Evolutionary conservation across 495 filamentous ascomycete species (phyloP).

Genomic region (Xylaria castorea): DNA sequence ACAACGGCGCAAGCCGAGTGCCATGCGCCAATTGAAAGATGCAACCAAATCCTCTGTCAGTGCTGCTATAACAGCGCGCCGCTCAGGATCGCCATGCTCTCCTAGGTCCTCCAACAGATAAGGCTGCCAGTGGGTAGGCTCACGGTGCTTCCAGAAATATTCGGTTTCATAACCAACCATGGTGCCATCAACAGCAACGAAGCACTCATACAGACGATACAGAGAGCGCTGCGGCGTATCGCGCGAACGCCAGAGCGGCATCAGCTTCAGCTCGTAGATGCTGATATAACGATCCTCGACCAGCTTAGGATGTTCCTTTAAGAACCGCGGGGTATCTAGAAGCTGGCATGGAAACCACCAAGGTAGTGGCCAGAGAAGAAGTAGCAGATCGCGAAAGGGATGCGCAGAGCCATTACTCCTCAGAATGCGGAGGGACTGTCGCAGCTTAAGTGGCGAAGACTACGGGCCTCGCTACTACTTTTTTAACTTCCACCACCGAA

Average conservation of each 20-base stretch:
- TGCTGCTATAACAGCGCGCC: conserved; percentile 50
- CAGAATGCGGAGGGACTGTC: conserved; percentile 15
- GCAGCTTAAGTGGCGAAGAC: conserved; percentile 17
- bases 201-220: conserved; percentile 50
- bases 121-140: conserved; percentile 36
- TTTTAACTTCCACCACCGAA: background rate
- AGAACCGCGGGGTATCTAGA: conserved; percentile 6
- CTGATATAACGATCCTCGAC: conserved; percentile 31
- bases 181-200: conserved; percentile 36
- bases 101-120: conserved; percentile 44
- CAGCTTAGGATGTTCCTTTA: conserved; percentile 19
- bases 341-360: conserved; percentile 13
- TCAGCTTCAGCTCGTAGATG: conserved; percentile 37
- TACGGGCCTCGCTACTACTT: conserved; percentile 2
- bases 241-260: conserved; percentile 47
- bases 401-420: background rate
- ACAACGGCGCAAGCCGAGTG: conserved; percentile 45
- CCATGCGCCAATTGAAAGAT: conserved; percentile 50
- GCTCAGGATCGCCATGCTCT: conserved; percentile 43
- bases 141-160: conserved; percentile 47
- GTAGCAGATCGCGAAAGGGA: conserved; percentile 6
- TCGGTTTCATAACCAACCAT: conserved; percentile 45
- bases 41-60: conserved; percentile 47
- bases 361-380: conserved; percentile 5
- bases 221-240: conserved; percentile 49